phyloP scores from a whole-genome alignment of 1,284 basidiomycete genomes.

The Trametes versicolor region DNA sequence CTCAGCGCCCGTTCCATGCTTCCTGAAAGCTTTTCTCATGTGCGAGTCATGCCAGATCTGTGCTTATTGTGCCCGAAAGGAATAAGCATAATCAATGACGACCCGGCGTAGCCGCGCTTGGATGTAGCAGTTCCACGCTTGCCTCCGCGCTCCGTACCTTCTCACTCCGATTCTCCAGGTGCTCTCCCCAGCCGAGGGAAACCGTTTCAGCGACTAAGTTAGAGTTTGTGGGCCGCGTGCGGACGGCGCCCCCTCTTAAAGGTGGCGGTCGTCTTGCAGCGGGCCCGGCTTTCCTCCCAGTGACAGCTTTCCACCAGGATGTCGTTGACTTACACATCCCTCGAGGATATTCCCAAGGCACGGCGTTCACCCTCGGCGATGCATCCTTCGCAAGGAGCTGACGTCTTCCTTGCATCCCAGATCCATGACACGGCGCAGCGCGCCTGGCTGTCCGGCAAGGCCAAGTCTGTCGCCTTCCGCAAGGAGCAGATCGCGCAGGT shows the following conservation, averaged over 20 bases:
- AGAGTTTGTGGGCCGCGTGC: neutral
- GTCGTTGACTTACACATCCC: constrained; percentile 20
- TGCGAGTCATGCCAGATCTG: too few relatives aligned
- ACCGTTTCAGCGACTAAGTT: neutral
- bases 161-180: too few relatives aligned
- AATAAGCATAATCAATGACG: too few relatives aligned
- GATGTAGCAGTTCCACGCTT: too few relatives aligned
- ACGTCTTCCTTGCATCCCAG: constrained; percentile 44
- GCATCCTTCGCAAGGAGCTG: neutral
- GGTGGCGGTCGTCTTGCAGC: neutral
- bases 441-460: constrained; percentile 67
- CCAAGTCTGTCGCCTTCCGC: constrained; percentile 65
- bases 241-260: neutral
- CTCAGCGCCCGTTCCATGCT: too few relatives aligned
- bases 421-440: constrained; percentile 60
- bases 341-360: constrained; percentile 34
- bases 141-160: too few relatives aligned
- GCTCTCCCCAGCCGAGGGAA: too few relatives aligned
- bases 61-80: too few relatives aligned
- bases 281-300: neutral
- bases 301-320: neutral
- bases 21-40: too few relatives aligned
- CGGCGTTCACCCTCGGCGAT: neutral
- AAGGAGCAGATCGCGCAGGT: constrained; percentile 75
- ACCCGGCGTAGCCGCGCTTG: too few relatives aligned